Base-by-base conservation (phyloP, 768 basidiomycete genomes). In the Pulveroboletus sp. region DNA sequence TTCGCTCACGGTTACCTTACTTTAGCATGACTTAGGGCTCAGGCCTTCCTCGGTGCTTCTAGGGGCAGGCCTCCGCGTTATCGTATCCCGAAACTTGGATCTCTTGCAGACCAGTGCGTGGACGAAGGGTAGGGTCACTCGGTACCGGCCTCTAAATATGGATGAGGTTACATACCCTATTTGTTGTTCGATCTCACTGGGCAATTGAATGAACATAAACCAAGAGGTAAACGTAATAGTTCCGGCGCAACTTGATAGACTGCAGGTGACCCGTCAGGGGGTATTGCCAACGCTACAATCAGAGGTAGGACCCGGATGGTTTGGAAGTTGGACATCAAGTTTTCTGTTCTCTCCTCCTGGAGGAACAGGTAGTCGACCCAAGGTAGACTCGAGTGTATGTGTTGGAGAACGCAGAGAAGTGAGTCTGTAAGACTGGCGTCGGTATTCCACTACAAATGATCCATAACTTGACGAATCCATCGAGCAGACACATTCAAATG, bases 61-160 rank as follows among this genome's bases (percentile, higher is more conserved):
- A 72, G 70, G 30, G 72, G 76, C 44, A 76, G 73, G 17, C 68
- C 59, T 10, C 85, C n/a, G 60, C 76, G 79, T 45, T 88, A 73
- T 63, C 78, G 78, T 57, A 63, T 86, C 40, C 88, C 87, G 11
- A 68, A 71, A 46, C 74, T 87, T 14, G 88, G 87, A 3, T 69
- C 21, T n/a, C 62, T 86, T 11, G 88, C 86, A 12, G 84, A 85
- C 54, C 69, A 72, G 50, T 89, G 86, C 84, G 73, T 89, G 10
- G 69, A 71, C 9, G 85, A 83, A 52, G 86, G 87, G 62, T 83
- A 64, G 52, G 28, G 35, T 18, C 39, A 17, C 9, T 5, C 32
- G 10, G 21, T 17, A 35, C n/a, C 15, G 10, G 18, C 11, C n/a
- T 32, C 38, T 39, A 35, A n/a, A 37, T 9, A 18, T 28, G 43